Conservation (phyloP, 1,284 basidiomycete genomes). For the Thelephora terrestris region DNA sequence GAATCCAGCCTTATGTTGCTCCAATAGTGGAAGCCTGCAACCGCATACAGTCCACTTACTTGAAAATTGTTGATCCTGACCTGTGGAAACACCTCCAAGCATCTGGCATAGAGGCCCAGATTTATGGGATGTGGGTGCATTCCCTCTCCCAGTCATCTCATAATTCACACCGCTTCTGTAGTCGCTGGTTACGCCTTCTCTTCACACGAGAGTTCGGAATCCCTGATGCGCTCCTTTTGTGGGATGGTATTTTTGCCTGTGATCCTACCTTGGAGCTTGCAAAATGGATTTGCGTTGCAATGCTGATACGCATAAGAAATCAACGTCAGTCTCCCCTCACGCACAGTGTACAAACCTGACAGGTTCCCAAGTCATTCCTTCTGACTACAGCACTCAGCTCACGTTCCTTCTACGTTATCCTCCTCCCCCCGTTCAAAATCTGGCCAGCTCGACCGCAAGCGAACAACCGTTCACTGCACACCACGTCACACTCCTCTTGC, state of each 20-base stretch:
- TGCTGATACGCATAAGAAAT: conserved; percentile 87
- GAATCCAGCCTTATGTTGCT: conserved; percentile 53
- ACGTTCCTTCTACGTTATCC: conserved; percentile 82
- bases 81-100: conserved; percentile 68
- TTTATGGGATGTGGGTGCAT: conserved; percentile 78
- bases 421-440: conserved; percentile 27
- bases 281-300: conserved; percentile 81
- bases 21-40: conserved; percentile 80
- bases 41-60: conserved; percentile 60
- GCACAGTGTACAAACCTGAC: neutral
- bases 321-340: conserved; percentile 41
- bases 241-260: conserved; percentile 88
- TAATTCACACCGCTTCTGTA: conserved; percentile 20
- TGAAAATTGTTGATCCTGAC: conserved; percentile 75
- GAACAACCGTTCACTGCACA: conserved; percentile 28
- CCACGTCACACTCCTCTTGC: conserved; percentile 61
- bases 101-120: conserved; percentile 83
- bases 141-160: conserved; percentile 1
- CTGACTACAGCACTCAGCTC: conserved; percentile 78
- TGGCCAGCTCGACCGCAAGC: conserved; percentile 8
- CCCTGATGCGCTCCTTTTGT: conserved; percentile 67
- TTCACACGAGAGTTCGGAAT: conserved; percentile 85
- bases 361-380: conserved; percentile 56
- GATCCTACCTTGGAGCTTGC: conserved; percentile 65
- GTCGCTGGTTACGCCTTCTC: conserved; percentile 83